phyloP scores from a whole-genome alignment of 768 basidiomycete genomes.

The Trametes cinnabarina region DNA sequence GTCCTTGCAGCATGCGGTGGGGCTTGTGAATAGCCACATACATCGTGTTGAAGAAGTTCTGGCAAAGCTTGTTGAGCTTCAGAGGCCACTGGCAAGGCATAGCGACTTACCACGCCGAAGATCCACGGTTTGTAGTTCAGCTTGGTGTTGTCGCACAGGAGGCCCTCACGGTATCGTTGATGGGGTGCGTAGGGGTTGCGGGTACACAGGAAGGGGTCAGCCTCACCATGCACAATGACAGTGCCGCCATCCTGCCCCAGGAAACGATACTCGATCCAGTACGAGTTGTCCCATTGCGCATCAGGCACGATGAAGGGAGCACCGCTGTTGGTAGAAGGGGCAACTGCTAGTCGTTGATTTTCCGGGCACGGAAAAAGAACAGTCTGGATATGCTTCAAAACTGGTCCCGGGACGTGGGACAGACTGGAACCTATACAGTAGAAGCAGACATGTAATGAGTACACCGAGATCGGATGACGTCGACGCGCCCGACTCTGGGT shows the following conservation, averaged over 20 bases:
- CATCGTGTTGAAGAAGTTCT: background rate
- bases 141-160: background rate
- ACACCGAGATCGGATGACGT: too few relatives aligned
- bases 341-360: too few relatives aligned
- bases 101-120: background rate
- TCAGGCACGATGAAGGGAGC: background rate
- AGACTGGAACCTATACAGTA: too few relatives aligned
- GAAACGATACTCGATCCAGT: background rate
- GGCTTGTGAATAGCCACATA: background rate
- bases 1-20: background rate
- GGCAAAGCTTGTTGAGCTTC: too few relatives aligned
- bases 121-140: background rate
- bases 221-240: background rate
- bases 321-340: too few relatives aligned
- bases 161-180: background rate
- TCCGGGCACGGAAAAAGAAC: too few relatives aligned
- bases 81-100: too few relatives aligned
- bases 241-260: background rate
- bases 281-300: too few relatives aligned
- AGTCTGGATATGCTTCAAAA: too few relatives aligned
- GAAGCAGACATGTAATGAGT: too few relatives aligned
- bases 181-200: background rate
- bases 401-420: too few relatives aligned
- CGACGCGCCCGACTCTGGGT: too few relatives aligned
- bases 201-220: background rate